A percentile compares a stretch with the other conserved stretches of the same genome.
Evolutionary conservation across 805 yeast genomes (phyloP).

Genomic region (Teunomyces lycoperdinae): DNA sequence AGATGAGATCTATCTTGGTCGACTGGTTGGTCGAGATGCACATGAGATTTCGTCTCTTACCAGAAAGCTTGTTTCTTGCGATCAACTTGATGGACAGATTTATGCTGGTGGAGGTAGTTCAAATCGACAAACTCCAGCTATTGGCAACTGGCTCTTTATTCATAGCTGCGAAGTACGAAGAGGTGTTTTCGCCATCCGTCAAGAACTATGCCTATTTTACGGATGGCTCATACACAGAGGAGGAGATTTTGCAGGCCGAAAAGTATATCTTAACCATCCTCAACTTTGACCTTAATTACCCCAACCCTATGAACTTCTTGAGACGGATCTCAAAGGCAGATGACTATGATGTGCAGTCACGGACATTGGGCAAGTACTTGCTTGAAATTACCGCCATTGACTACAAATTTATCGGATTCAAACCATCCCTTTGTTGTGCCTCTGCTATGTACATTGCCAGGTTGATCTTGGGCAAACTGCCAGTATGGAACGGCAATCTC

Average conservation of each 20-base stretch:
- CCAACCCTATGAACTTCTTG: constrained; percentile 87
- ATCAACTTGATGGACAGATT: constrained; percentile 86
- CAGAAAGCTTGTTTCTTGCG: constrained; percentile 82
- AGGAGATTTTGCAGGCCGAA: constrained; percentile 81
- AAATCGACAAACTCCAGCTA: constrained; percentile 76
- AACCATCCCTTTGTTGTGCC: constrained; percentile 82
- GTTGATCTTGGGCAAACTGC: constrained; percentile 60
- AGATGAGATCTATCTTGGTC: constrained; percentile 81
- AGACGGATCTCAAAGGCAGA: constrained; percentile 89
- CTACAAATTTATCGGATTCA: constrained; percentile 65
- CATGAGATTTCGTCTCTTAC: constrained; percentile 73
- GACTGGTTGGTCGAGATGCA: constrained; percentile 95
- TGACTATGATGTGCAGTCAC: constrained; percentile 77
- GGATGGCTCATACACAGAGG: constrained; percentile 79
- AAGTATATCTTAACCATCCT: constrained; percentile 69
- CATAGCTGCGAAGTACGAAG: constrained; percentile 92
- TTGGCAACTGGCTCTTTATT: constrained; percentile 83
- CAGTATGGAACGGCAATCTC: constrained; percentile 80
- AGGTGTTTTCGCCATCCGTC: constrained; percentile 83
- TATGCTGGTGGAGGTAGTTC: constrained; percentile 69
- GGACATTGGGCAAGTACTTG: constrained; percentile 82
- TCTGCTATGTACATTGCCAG: constrained; percentile 84
- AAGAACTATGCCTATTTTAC: constrained; percentile 84
- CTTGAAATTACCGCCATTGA: constrained; percentile 77
- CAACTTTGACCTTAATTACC: constrained; percentile 74